phyloP scores from a whole-genome alignment of 192 early-diverging fungal species.

The Podila verticillata region DNA sequence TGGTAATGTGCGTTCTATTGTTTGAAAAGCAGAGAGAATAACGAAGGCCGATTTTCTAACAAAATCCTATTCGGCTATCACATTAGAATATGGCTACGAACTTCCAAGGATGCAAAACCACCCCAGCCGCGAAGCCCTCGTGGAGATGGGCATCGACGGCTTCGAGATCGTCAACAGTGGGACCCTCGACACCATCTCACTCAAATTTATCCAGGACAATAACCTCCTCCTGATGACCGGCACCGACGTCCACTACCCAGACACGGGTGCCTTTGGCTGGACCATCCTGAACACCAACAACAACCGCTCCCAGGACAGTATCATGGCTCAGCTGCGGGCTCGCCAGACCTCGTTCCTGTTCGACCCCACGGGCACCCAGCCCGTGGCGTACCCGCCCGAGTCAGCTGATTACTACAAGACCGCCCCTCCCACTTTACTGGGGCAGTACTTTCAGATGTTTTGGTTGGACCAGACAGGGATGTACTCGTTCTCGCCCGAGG shows the following conservation, averaged over 20 bases:
- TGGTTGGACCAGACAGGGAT: constrained; percentile 68
- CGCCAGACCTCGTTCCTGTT: constrained; percentile 71
- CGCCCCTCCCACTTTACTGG: constrained; percentile 63
- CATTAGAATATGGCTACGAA: constrained; percentile 60
- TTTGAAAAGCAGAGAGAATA: too few species aligned
- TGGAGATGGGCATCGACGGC: constrained; percentile 76
- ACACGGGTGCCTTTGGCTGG: constrained; percentile 68
- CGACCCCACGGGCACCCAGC: constrained; percentile 71
- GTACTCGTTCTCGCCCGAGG: constrained; percentile 71
- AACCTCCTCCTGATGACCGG: constrained; percentile 69
- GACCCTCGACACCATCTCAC: constrained; percentile 66
- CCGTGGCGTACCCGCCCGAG: constrained; percentile 48
- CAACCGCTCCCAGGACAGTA: constrained; percentile 54
- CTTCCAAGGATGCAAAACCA: constrained; percentile 68
- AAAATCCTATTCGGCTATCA: too few species aligned
- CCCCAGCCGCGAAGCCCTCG: constrained; percentile 63
- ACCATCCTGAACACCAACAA: constrained; percentile 60
- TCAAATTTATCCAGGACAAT: constrained; percentile 59
- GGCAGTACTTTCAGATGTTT: constrained; percentile 68
- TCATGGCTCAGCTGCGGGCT: constrained; percentile 66
- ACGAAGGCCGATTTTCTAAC: too few species aligned
- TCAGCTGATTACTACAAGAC: constrained; percentile 50
- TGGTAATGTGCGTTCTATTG: constrained; percentile 23
- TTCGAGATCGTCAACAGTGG: constrained; percentile 73
- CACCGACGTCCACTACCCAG: constrained; percentile 73